Evolutionary conservation across 1,139 yeast genomes (phyloP).

Genomic region (Kodamaea sp.): DNA sequence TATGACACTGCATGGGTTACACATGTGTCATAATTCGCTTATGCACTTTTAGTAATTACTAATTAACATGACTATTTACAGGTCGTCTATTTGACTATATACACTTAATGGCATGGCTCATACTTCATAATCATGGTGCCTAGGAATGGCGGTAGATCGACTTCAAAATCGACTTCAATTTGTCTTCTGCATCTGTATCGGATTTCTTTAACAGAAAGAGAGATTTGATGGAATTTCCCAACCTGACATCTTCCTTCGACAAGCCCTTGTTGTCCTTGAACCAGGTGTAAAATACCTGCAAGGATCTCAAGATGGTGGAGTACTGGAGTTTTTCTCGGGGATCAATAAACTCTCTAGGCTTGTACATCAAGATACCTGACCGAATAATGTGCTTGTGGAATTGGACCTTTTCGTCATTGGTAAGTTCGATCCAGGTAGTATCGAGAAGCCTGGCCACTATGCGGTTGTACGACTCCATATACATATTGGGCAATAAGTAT

Average conservation of each 20-base stretch:
- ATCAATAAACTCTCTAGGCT: conserved; percentile 25
- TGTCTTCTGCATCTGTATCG: conserved; percentile 15
- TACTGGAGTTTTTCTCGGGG: conserved; percentile 20
- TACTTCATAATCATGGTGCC: too few relatives aligned
- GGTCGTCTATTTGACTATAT: too few relatives aligned
- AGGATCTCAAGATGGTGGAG: conserved; percentile 23
- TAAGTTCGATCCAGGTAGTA: conserved; percentile 28
- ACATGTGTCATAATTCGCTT: too few relatives aligned
- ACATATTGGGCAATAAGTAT: conserved; percentile 21
- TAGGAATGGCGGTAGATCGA: conserved; percentile 13
- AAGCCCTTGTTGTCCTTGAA: conserved; percentile 20
- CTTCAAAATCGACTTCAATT: conserved; percentile 9
- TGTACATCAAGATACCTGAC: conserved; percentile 33
- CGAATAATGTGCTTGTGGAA: conserved; percentile 30
- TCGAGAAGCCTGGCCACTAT: conserved; percentile 25
- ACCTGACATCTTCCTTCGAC: conserved; percentile 17
- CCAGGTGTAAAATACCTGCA: conserved; percentile 22
- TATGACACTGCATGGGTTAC: too few relatives aligned
- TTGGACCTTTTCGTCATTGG: conserved; percentile 14
- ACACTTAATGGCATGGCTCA: too few relatives aligned
- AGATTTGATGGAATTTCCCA: conserved; percentile 21
- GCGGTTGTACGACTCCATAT: conserved; percentile 27
- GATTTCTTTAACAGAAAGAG: conserved; percentile 18
- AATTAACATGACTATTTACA: too few relatives aligned
- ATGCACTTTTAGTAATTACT: too few relatives aligned